Conservation (phyloP, 495 filamentous ascomycete species). For the Wilcoxina mikolae region DNA sequence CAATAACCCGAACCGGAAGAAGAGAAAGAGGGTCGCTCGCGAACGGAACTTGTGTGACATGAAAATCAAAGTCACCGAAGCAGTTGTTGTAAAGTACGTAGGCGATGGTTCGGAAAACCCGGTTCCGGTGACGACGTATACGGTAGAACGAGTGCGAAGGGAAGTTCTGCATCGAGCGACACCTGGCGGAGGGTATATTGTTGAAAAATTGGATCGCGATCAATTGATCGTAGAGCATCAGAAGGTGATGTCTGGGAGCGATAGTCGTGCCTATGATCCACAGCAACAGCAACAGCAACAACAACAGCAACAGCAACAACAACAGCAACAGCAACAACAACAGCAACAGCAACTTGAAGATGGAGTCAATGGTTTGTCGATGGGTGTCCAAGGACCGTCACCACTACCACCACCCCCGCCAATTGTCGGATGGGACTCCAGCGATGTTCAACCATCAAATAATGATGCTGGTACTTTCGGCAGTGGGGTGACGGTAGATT, state of each 20-base stretch:
- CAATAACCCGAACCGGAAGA: constrained; percentile 75
- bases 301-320: neutral
- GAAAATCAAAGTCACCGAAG: constrained; percentile 81
- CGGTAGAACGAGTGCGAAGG: constrained; percentile 29
- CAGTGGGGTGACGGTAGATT: neutral
- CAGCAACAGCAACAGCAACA: neutral
- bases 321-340: neutral
- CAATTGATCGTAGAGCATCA: neutral
- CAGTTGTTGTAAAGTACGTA: constrained; percentile 8
- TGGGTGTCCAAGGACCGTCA: neutral
- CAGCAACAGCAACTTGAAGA: constrained; percentile 1
- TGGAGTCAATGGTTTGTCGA: neutral
- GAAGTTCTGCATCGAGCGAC: constrained; percentile 22
- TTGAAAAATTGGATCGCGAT: neutral
- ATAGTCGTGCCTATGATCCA: neutral
- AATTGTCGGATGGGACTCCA: neutral
- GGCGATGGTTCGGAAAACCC: constrained; percentile 8
- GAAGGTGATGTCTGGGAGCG: neutral
- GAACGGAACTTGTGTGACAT: constrained; percentile 74
- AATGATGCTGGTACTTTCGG: neutral
- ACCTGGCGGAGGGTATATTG: constrained; percentile 10
- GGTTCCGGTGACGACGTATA: constrained; percentile 28
- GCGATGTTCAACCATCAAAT: neutral
- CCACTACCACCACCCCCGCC: neutral
- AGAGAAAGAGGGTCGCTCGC: constrained; percentile 63